Conservation (phyloP, 345 rosid genomes). For the Gossypium ekmanianum region DNA sequence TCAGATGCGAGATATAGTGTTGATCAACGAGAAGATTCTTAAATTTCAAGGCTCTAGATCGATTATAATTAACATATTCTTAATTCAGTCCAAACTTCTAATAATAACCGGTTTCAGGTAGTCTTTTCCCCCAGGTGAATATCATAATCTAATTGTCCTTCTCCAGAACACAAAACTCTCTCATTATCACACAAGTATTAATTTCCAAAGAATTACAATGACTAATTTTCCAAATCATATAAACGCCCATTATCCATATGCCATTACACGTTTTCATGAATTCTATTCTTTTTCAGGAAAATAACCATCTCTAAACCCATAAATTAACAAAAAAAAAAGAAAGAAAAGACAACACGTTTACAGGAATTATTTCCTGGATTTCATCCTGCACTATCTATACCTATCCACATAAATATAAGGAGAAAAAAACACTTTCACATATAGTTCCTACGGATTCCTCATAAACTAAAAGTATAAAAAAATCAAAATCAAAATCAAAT, state of each 20-base stretch:
- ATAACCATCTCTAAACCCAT: constrained; percentile 1
- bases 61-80: not conserved
- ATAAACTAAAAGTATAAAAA: not conserved
- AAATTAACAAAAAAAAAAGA: no score
- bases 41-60: not conserved
- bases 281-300: not conserved
- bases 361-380: not conserved
- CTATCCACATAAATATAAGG: not conserved
- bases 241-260: not conserved
- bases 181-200: not conserved
- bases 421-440: not conserved
- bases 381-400: not conserved
- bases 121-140: not conserved
- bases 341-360: not conserved
- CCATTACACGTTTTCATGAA: not conserved
- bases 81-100: not conserved
- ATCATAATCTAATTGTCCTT: not conserved
- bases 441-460: not conserved
- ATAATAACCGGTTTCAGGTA: not conserved
- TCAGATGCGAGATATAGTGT: not conserved
- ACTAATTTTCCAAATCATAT: not conserved
- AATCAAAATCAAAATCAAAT: not conserved
- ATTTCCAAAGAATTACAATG: not conserved
- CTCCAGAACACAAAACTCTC: not conserved
- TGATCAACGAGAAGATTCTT: not conserved